Percentiles rank a stretch among this genome's conserved stretches.
These are phyloP conservation scores for Thielaviopsis euricoi DNA, from an alignment of 2,329 filamentous ascomycete genomes.

Conservation along the genomic window DNA sequence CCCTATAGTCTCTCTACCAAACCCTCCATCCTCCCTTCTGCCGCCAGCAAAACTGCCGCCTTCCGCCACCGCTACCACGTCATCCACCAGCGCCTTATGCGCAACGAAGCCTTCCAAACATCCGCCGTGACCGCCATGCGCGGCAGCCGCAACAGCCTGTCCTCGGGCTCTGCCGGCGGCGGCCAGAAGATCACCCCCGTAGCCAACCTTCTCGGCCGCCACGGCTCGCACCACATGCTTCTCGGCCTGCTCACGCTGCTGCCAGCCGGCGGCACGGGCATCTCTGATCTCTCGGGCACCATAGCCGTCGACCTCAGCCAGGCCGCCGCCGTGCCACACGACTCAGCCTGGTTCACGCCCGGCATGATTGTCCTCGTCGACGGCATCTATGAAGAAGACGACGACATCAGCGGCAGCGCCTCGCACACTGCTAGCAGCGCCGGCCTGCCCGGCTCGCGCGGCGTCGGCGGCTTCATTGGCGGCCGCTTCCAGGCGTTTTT, in stretches of 20 bases:
- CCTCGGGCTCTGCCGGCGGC: conserved; percentile 47
- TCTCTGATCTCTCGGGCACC: conserved; percentile 77
- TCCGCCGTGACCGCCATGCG: conserved; percentile 52
- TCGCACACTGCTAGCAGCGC: conserved; percentile 44
- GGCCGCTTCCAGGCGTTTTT: conserved; percentile 83
- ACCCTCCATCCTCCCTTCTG: conserved; percentile 56
- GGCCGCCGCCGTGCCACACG: conserved; percentile 64
- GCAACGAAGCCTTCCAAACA: conserved; percentile 84
- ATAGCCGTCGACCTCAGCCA: conserved; percentile 72
- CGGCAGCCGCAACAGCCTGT: conserved; percentile 34
- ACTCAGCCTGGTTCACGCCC: conserved; percentile 81
- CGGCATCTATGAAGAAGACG: conserved; percentile 92
- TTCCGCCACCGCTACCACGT: conserved; percentile 87
- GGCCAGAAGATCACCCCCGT: conserved; percentile 83
- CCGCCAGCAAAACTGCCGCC: conserved; percentile 65
- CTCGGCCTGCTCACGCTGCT: conserved; percentile 68
- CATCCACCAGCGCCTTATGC: conserved; percentile 77
- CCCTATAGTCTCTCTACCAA: conserved; percentile 38
- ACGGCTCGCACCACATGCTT: conserved; percentile 70
- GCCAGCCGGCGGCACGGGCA: conserved; percentile 64
- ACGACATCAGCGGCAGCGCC: conserved; percentile 54
- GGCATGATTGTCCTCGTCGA: conserved; percentile 95
- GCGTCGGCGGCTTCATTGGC: conserved; percentile 80
- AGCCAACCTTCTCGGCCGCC: conserved; percentile 56
- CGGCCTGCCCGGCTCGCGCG: conserved; percentile 57